Percentiles rank a stretch among this genome's conserved stretches.
Evolutionary conservation across 108 stramenopile genomes (phyloP).

Genomic region (Mediolabrus comicus): DNA sequence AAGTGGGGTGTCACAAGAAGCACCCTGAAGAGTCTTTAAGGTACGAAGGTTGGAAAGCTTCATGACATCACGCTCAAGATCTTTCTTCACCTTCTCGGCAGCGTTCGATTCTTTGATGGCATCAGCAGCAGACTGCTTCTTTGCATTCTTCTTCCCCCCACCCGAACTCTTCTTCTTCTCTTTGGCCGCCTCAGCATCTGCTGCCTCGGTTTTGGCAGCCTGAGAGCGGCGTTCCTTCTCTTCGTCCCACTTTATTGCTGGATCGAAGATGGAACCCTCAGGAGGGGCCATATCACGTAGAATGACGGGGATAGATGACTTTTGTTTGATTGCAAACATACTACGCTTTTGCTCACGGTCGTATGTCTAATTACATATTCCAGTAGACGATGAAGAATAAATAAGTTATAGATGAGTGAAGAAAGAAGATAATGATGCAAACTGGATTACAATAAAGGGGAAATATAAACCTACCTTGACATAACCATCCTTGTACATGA

Average conservation of each 20-base stretch:
- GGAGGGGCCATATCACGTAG: slow-evolving; percentile 94
- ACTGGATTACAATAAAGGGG: not conserved
- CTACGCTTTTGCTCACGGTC: slow-evolving; percentile 70
- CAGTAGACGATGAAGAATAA: not conserved
- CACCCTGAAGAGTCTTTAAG: slow-evolving; percentile 85
- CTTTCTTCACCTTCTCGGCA: slow-evolving; percentile 81
- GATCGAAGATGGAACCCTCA: slow-evolving; percentile 85
- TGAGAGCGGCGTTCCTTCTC: slow-evolving; percentile 75
- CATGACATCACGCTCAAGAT: slow-evolving; percentile 83
- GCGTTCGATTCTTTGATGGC: slow-evolving; percentile 91
- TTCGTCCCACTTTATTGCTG: slow-evolving; percentile 82
- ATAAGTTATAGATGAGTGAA: not conserved
- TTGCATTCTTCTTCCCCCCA: slow-evolving; percentile 58
- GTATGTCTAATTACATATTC: slow-evolving; percentile 53
- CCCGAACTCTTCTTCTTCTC: slow-evolving; percentile 48
- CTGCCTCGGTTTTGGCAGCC: slow-evolving; percentile 16
- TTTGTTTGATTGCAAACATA: slow-evolving; percentile 64
- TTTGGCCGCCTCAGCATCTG: slow-evolving; percentile 35
- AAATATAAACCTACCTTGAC: slow-evolving; percentile 66
- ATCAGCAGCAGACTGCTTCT: slow-evolving; percentile 82
- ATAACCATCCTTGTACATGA: slow-evolving; percentile 87
- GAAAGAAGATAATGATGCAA: not conserved
- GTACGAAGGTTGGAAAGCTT: slow-evolving; percentile 90
- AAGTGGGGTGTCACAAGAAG: slow-evolving; percentile 82
- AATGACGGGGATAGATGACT: slow-evolving; percentile 88